These are phyloP conservation scores for Fusarium mundagurra DNA, from an alignment of 2,329 filamentous ascomycete genomes.

Conservation along the genomic window DNA sequence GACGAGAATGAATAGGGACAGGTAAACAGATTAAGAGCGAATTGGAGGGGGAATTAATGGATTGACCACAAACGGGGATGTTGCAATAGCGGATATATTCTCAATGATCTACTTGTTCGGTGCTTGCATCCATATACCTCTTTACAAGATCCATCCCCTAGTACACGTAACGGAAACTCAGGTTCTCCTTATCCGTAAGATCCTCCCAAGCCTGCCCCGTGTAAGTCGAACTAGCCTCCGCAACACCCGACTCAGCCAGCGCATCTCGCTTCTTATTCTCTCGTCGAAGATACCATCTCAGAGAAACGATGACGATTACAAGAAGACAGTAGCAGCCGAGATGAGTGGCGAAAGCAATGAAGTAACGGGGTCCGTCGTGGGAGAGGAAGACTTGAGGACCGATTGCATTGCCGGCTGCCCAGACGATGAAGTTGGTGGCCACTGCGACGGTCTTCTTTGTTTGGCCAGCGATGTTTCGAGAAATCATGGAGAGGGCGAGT, in stretches of 20 bases:
- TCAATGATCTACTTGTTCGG: neutral
- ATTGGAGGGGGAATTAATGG: neutral
- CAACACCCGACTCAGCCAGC: slow-evolving; percentile 53
- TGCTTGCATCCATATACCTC: fast-evolving
- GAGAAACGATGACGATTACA: slow-evolving; percentile 64
- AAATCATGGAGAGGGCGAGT: slow-evolving; percentile 72
- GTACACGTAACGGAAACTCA: slow-evolving; percentile 66
- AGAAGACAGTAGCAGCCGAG: slow-evolving; percentile 73
- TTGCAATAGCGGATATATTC: neutral
- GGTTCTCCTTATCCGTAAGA: slow-evolving; percentile 69
- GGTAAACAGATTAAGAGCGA: neutral
- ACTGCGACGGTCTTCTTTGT: slow-evolving; percentile 78
- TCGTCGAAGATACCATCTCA: slow-evolving; percentile 66
- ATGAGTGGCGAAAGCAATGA: slow-evolving; percentile 75
- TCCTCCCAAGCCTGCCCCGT: slow-evolving; percentile 67
- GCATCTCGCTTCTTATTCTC: slow-evolving; percentile 69
- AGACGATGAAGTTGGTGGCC: slow-evolving; percentile 75
- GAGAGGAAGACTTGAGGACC: slow-evolving; percentile 48
- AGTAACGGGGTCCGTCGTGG: slow-evolving; percentile 64
- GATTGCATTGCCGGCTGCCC: slow-evolving; percentile 74
- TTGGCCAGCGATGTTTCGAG: slow-evolving; percentile 75
- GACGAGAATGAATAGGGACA: neutral
- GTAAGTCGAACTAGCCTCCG: slow-evolving; percentile 49
- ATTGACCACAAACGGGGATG: neutral
- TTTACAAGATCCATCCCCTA: neutral